Evolutionary conservation across 169 alveolate genomes (phyloP), one percentile per base, ranked within the genome.

Genomic region (Cryptosporidium canis): DNA sequence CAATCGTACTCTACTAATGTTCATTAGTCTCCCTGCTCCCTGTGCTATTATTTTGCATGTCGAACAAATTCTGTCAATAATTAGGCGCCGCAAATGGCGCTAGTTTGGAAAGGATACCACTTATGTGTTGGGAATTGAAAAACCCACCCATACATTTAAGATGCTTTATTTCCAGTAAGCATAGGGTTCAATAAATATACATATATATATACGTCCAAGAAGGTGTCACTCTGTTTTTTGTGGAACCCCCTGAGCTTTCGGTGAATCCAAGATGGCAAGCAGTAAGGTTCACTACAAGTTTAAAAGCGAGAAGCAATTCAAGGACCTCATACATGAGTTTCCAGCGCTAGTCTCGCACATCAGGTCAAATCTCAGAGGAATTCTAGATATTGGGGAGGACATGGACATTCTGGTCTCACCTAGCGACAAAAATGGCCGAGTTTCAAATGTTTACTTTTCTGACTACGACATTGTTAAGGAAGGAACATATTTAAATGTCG

Each of bases 341-440:
- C 87, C 87, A 1, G 72, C 87, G 5, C 51, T 77, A 41, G 77
- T 77, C 31, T 77, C 87, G 11, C 87, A 77, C 41, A n/a, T 77
- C 14, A 77, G 87, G 63, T 21, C 63, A 16, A 77, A 77, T 21
- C 87, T 77, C 47, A 65, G 72, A 16, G 87, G 41, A 35, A 77
- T 77, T 31, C 56, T 77, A 18, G 77, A 77, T 35, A 61, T 77
- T n/a, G 87, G 87, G 9, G 87, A 77, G 27, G 87, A 77, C 29
- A 77, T 77, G 87, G 87, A 77, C 16, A 77, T 77, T 35, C 31
- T 77, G 7, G 41, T 58, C 56, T 39, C 87, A 0, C 77, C 64
- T 12, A 77, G 87, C 24, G 61, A 77, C n/a, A 58, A 55, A 35
- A 77, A 77, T 1, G 87, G 87, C 39, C 37, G 64, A 12, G 55